Percentiles rank a stretch among this genome's conserved stretches.
Conservation (phyloP, 768 basidiomycete species). For the Lactarius vividus region DNA sequence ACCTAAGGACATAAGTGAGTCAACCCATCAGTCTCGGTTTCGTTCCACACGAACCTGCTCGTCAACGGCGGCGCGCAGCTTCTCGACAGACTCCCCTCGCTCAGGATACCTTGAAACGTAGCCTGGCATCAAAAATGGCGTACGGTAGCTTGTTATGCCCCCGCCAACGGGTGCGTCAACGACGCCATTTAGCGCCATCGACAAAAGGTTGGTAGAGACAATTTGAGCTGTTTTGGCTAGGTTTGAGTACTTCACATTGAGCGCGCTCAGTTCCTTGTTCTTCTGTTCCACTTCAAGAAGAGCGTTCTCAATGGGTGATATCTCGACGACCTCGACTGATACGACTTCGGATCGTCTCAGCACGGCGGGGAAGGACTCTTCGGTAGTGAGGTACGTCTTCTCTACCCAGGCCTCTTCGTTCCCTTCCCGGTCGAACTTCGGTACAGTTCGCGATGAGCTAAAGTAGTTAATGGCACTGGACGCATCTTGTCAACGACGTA, state of each 20-base stretch:
- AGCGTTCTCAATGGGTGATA: constrained; percentile 84
- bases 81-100: constrained; percentile 65
- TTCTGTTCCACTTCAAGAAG: constrained; percentile 77
- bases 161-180: constrained; percentile 80
- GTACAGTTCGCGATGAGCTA: constrained; percentile 67
- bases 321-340: constrained; percentile 63
- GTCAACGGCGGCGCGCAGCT: constrained; percentile 71
- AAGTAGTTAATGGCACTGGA: constrained; percentile 79
- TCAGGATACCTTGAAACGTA: constrained; percentile 70
- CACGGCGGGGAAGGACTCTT: constrained; percentile 89
- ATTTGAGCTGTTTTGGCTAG: constrained; percentile 72
- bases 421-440: constrained; percentile 61
- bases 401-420: constrained; percentile 81
- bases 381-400: constrained; percentile 83
- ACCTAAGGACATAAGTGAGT: constrained; percentile 43
- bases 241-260: constrained; percentile 71
- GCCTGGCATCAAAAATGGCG: constrained; percentile 68
- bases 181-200: constrained; percentile 82
- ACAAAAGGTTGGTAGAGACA: constrained; percentile 74
- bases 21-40: background rate
- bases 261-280: constrained; percentile 69
- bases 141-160: constrained; percentile 76
- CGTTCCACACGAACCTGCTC: constrained; percentile 59
- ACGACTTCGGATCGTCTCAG: constrained; percentile 86
- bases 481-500: constrained; percentile 7